Evolutionary conservation across 2,329 filamentous ascomycete genomes (phyloP), one percentile per base, ranked within the genome.

Genomic region (Trichoderma sp.): DNA sequence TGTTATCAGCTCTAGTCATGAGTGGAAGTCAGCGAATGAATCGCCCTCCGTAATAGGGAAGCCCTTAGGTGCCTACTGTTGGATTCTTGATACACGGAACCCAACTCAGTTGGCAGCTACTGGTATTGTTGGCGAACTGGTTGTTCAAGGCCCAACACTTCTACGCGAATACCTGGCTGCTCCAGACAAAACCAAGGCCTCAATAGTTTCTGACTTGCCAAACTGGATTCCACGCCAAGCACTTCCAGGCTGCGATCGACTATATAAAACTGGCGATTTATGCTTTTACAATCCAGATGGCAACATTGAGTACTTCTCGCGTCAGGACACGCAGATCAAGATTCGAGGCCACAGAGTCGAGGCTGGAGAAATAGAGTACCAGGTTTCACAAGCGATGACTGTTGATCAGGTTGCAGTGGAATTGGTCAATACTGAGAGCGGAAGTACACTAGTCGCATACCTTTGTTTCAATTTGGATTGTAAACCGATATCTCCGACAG

Each of bases 281-380:
- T 84, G 77, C 6, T 76, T 76, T 59, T 84, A 84, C 26, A 76
- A 81, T 43, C 74, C 76, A 0, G 80, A 84, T 63, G 81, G 82
- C 1, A 75, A 76, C 32, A 75, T 86, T 4, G 73, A 81, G 0
- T 85, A 82, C 68, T 75, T 85, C 57, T 86, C 86, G 50, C 81
- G 87, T 23, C 86, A 86, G 74, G 87, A 89, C 73, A 82, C 82
- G 0, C 87, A 89, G 75, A 82, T 89, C 59, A 90, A 90, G 76
- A 77, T 89, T 13, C 81, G 84, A 20, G 89, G 89, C 26, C 88
- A 84, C 71, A 77, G 86, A 68, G 81, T 87, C 66, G 89, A 86
- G 78, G 79, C 86, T 13, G 69, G 64, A 1, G 75, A 76, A 57
- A 61, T 76, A 20, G 74, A 76, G 34, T 58, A 72, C n/a, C 50